Percentiles rank a stretch among this genome's conserved stretches.
These are phyloP conservation scores for Yamadazyma olivae DNA, from an alignment of 805 yeast species.

Conservation along the genomic window DNA sequence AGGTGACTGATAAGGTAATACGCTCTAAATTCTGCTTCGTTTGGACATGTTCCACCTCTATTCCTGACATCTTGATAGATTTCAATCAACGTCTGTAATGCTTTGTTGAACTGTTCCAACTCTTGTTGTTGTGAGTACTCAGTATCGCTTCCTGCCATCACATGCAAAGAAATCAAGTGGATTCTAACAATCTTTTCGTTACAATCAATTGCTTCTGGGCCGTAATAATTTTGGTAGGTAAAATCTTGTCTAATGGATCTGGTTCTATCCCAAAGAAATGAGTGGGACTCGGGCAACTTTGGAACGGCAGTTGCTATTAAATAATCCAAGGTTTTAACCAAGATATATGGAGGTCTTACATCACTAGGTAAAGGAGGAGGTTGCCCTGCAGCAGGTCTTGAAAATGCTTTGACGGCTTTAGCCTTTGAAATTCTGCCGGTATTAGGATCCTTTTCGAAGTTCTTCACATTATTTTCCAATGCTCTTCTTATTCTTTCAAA, in stretches of 20 bases:
- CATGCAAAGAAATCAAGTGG: slow-evolving; percentile 76
- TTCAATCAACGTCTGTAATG: slow-evolving; percentile 83
- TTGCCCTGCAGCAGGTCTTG: slow-evolving; percentile 97
- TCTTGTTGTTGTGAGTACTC: slow-evolving; percentile 95
- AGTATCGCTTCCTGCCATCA: slow-evolving; percentile 68
- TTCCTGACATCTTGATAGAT: slow-evolving; percentile 79
- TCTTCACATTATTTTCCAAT: slow-evolving; percentile 80
- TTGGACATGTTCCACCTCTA: slow-evolving; percentile 65
- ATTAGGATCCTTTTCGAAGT: slow-evolving; percentile 64
- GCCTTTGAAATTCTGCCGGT: slow-evolving; percentile 51
- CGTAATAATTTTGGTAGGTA: slow-evolving; percentile 90
- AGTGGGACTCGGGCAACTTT: slow-evolving; percentile 77
- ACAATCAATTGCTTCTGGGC: slow-evolving; percentile 91
- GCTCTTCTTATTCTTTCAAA: slow-evolving; percentile 88
- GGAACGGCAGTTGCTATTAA: slow-evolving; percentile 62
- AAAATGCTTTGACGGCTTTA: slow-evolving; percentile 84
- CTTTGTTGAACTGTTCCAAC: slow-evolving; percentile 88
- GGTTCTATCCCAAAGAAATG: slow-evolving; percentile 96
- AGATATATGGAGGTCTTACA: slow-evolving; percentile 85
- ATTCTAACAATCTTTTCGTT: slow-evolving; percentile 88
- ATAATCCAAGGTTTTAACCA: slow-evolving; percentile 66
- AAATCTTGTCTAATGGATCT: slow-evolving; percentile 96
- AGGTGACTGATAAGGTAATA: slow-evolving; percentile 78
- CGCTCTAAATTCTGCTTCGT: slow-evolving; percentile 92
- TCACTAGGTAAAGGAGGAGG: slow-evolving; percentile 98